These are phyloP conservation scores for Pilaira anomala DNA, from an alignment of 192 early-diverging fungal genomes.

Conservation along the genomic window DNA sequence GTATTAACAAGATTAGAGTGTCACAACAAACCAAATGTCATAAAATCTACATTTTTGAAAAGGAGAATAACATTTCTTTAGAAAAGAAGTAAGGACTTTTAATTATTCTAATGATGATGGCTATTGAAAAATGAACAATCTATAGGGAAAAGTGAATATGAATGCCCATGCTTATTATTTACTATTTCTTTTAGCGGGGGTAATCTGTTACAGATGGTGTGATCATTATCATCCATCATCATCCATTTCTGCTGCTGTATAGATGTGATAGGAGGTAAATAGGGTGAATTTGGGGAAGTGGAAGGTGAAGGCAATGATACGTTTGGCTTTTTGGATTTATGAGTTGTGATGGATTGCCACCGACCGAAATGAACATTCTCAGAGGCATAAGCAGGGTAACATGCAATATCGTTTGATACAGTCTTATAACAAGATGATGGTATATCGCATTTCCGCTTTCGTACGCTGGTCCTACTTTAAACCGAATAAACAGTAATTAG, in stretches of 20 bases:
- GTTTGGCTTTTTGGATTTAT: background rate
- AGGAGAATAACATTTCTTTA: too few species aligned
- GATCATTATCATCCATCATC: background rate
- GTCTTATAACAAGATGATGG: background rate
- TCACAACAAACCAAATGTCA: too few species aligned
- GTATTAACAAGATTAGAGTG: too few species aligned
- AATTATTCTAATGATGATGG: too few species aligned
- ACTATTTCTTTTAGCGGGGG: background rate
- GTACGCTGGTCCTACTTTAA: background rate
- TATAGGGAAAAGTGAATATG: constrained; percentile 3
- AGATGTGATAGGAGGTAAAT: constrained; percentile 2
- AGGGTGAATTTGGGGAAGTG: background rate
- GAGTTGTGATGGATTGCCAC: constrained; percentile 19
- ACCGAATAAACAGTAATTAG: background rate
- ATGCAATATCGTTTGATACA: background rate
- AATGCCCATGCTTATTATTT: background rate
- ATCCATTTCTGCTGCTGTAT: background rate
- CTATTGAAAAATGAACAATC: constrained; percentile 7
- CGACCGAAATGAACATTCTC: constrained; percentile 17
- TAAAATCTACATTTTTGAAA: too few species aligned
- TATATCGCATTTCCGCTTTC: constrained; percentile 7
- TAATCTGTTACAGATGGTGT: background rate
- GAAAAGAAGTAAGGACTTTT: too few species aligned
- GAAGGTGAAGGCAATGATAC: too few species aligned
- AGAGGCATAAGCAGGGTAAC: constrained; percentile 5